Evolutionary conservation across 805 yeast genomes (phyloP).

Genomic region (Cyberlindnera suaveolens): DNA sequence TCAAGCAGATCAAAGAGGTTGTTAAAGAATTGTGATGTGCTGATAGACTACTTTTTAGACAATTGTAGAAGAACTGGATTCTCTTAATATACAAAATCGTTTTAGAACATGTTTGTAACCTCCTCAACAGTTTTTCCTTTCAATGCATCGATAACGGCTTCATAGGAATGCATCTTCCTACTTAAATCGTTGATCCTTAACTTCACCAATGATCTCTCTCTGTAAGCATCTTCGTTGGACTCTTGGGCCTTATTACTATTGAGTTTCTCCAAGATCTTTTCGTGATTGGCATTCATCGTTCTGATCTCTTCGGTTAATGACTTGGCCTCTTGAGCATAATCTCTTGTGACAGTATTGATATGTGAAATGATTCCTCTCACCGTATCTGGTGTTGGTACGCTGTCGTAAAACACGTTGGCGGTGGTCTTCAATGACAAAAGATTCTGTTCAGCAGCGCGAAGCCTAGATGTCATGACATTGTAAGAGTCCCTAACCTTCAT

Average conservation of each 20-base stretch:
- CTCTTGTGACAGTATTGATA: constrained; percentile 11
- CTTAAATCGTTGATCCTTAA: constrained; percentile 11
- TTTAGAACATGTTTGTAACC: constrained; percentile 10
- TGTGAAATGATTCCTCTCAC: constrained; percentile 14
- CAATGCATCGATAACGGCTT: constrained; percentile 3
- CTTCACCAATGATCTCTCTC: constrained; percentile 11
- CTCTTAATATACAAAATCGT: not conserved
- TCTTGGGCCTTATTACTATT: constrained; percentile 1
- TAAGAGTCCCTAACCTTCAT: constrained; percentile 12
- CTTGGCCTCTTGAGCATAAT: constrained; percentile 16
- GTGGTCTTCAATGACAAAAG: constrained; percentile 16
- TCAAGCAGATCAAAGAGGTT: constrained; percentile 40
- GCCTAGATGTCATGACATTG: constrained; percentile 1
- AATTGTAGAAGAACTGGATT: not conserved
- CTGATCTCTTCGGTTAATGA: constrained; percentile 15
- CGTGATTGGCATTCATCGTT: constrained; percentile 16
- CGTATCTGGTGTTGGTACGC: constrained; percentile 7
- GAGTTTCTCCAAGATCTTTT: constrained; percentile 12
- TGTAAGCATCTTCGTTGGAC: constrained; percentile 2
- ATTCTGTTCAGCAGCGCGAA: constrained; percentile 17
- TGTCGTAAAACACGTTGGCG: constrained; percentile 8
- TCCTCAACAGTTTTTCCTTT: constrained; percentile 7
- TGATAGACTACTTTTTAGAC: not conserved
- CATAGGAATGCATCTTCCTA: constrained; percentile 6
- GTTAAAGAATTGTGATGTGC: constrained; percentile 18